Conservation (phyloP, 176 grass and related monocot species). For the Tuctoria greenei region DNA sequence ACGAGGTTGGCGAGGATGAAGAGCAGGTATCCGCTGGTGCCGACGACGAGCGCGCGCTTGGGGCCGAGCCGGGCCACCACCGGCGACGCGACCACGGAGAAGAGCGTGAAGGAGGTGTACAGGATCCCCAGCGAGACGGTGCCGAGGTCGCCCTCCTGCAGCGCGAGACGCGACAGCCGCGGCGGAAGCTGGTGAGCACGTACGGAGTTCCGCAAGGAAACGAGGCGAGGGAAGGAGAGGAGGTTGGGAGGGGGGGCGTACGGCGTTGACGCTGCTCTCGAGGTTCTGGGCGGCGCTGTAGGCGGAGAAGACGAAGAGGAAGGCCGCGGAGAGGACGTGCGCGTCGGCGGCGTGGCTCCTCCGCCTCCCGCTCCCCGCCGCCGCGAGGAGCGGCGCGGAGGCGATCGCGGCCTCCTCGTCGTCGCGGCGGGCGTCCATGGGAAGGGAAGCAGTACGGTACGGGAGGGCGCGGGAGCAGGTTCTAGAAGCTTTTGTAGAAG, state of each 20-base stretch:
- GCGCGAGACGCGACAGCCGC: neutral
- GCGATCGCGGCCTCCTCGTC: constrained; percentile 37
- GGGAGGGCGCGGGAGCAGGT: constrained; percentile 15
- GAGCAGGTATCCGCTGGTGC: constrained; percentile 68
- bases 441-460: no score
- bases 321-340: constrained; percentile 72
- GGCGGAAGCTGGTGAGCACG: neutral
- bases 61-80: constrained; percentile 58
- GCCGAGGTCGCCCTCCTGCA: constrained; percentile 68
- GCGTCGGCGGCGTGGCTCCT: constrained; percentile 57
- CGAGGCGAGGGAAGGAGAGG: neutral
- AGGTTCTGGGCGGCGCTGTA: constrained; percentile 83
- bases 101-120: constrained; percentile 84
- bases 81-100: constrained; percentile 57
- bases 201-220: neutral
- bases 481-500: constrained; percentile 21
- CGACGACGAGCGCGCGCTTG: constrained; percentile 71
- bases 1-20: constrained; percentile 91
- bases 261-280: constrained; percentile 77
- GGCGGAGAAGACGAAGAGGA: constrained; percentile 91
- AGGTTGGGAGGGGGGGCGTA: neutral
- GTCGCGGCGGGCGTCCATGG: constrained; percentile 36
- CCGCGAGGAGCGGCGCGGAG: constrained; percentile 25
- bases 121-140: constrained; percentile 72
- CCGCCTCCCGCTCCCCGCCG: neutral